Conservation (phyloP, 2,329 filamentous ascomycete genomes). For the Coleophoma eucalyptorum region DNA sequence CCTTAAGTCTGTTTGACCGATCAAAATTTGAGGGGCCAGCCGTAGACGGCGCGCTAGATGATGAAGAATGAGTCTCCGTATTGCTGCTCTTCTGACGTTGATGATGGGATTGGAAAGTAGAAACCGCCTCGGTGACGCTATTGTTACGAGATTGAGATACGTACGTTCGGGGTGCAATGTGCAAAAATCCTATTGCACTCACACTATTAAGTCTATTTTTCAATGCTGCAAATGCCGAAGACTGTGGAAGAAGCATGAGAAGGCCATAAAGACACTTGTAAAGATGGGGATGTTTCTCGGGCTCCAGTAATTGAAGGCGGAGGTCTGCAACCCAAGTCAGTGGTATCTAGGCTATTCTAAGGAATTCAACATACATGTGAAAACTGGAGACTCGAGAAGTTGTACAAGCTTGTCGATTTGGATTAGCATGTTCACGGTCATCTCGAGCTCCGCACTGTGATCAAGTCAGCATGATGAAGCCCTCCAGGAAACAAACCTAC, state of each 20-base stretch:
- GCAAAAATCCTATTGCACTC: conserved; percentile 92
- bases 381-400: conserved; percentile 92
- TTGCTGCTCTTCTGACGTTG: conserved; percentile 21
- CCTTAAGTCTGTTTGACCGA: conserved; percentile 71
- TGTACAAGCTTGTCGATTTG: conserved; percentile 99
- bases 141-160: conserved; percentile 38
- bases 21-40: conserved; percentile 59
- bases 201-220: conserved; percentile 97
- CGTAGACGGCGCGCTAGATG: conserved; percentile 40
- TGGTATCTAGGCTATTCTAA: no score
- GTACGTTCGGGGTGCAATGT: conserved; percentile 76
- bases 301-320: conserved; percentile 89
- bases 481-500: conserved; percentile 37
- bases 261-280: conserved; percentile 98
- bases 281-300: conserved; percentile 88
- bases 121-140: conserved; percentile 26
- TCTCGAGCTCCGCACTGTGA: conserved; percentile 84
- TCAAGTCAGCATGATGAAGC: conserved; percentile 20
- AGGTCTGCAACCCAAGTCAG: conserved; percentile 56
- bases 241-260: conserved; percentile 97
- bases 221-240: conserved; percentile 90
- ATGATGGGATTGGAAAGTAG: conserved; percentile 23
- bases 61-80: conserved; percentile 26
- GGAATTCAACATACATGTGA: conserved; percentile 72
- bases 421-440: conserved; percentile 98